Evolutionary conservation across 179 eudicot genomes (phyloP).

Genomic region (Amaranthus tricolor): DNA sequence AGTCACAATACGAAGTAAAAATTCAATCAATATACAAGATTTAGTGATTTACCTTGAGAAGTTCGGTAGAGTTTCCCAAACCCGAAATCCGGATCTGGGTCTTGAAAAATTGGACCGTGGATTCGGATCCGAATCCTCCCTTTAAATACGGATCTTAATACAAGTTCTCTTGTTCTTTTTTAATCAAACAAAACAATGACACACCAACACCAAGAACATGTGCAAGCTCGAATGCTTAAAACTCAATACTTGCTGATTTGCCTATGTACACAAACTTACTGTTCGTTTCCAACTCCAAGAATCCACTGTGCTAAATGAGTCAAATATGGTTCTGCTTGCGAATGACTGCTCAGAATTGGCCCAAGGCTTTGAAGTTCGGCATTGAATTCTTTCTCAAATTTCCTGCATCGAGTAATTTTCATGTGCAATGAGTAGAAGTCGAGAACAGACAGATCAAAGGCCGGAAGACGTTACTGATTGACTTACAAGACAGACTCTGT

Average conservation of each 20-base stretch:
- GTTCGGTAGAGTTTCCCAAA: too few species aligned
- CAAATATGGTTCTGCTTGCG: conserved; percentile 87
- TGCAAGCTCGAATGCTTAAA: not conserved
- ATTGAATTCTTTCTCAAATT: conserved; percentile 78
- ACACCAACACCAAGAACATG: not conserved
- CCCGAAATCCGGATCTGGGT: too few species aligned
- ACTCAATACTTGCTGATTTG: not conserved
- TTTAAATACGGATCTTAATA: not conserved
- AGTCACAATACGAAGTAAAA: too few species aligned
- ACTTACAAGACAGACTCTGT: conserved; percentile 65
- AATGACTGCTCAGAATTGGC: conserved; percentile 78
- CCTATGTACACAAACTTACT: conserved; percentile 6
- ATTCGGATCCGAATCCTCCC: too few species aligned
- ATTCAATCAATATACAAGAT: too few species aligned
- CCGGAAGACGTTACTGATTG: conserved; percentile 1
- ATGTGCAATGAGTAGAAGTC: conserved; percentile 6
- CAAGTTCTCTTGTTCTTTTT: not conserved
- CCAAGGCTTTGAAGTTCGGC: conserved; percentile 81
- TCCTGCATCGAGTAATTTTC: conserved; percentile 44
- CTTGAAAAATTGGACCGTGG: too few species aligned
- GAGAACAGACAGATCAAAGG: not conserved
- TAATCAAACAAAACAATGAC: not conserved
- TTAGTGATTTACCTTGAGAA: too few species aligned
- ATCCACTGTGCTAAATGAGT: conserved; percentile 97
- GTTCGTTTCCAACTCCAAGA: conserved; percentile 75